Evolutionary conservation across 495 filamentous ascomycete species (phyloP), one percentile per base, ranked within the genome.

Genomic region (Neurospora intermedia): DNA sequence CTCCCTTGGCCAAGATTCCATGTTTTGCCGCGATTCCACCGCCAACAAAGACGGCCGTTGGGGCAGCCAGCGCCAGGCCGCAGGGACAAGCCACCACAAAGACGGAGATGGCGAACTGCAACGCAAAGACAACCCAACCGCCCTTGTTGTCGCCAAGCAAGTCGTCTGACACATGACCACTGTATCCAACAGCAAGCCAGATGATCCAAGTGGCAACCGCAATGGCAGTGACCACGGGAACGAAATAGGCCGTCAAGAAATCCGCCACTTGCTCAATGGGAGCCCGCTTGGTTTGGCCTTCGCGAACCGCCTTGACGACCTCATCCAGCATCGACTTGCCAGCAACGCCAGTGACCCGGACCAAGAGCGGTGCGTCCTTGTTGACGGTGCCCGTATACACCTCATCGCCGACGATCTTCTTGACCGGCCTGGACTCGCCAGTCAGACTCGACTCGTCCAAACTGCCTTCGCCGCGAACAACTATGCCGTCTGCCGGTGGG

Each of bases 11-110:
- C 4, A 98, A 83, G 69, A 98, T 96, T 6, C 96, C 95, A 77
- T 94, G 84, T 75, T 91, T 90, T 4, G 95, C 95, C 16, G 96
- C 95, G 4, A 98, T 80, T 0, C 94, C 95, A 70, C 92, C 89
- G 7, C 95, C 96, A 42, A 98, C 96, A 78, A 96, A 97, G 40
- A 98, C 87, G 3, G 95, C 95, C 0, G 96, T 98, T 18, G 95
- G 95, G 3, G 96, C 94, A 72, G 95, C 95, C 38, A 98, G 89
- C 3, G 91, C 95, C 69, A 98, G 88, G 23, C 95, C 96, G 76
- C 95, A 98, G 15, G 95, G 95, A 80, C 95, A 98, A 7, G 95
- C 95, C 43, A 98, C 91, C 42, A 98, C 93, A 81, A 98, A 98
- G 4, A 97, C 95, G 5, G 96, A 89, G 74, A 98, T 97, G 0